Evolutionary conservation across 2,329 filamentous ascomycete species (phyloP), one percentile per base, ranked within the genome.

Genomic region (Alternaria atra): DNA sequence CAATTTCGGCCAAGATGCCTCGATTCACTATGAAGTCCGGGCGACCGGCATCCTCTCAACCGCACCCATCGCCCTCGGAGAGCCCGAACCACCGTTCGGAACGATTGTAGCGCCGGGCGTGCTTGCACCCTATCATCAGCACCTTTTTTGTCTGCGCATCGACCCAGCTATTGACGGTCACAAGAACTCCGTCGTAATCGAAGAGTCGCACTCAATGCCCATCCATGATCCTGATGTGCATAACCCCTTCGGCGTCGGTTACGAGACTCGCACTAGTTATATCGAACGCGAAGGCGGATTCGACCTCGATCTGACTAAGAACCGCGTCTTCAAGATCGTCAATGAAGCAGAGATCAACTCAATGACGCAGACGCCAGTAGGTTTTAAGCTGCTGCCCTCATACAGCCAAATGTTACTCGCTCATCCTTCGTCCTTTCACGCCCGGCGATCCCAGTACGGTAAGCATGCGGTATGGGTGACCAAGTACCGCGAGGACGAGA

Each of bases 351-450:
- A 80, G 64, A 79, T 74, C 55, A 87, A 87, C 61, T 69, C 71
- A 1, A 74, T 84, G 25, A 85, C 83, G 8, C 82, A 83, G n/a
- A 82, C 80, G 58, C 80, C 80, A 6, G 78, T 86, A 0, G 84
- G 79, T 0, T 87, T 85, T 73, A 85, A 84, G 68, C 74, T 87
- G 32, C 64, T 80, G 3, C 81, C 83, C 8, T 66, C 53, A 5
- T 61, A 66, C 39, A 71, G 66, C 54, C 74, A 74, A 44, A 61
- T 69, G 58, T 52, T 75, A 3, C 69, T 75, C 8, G 66, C 72
- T 1, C 65, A 72, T 50, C 62, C 65, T 1, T 48, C 52, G 1
- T 72, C 71, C 0, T 73, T 65, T 40, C 69, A 73, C 30, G 59
- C 63, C 1, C 60, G 60, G 34, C 72, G 73, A 37, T 69, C 72